Conservation (phyloP, 257 asterid species). For the Fraxinus quadrangulata region DNA sequence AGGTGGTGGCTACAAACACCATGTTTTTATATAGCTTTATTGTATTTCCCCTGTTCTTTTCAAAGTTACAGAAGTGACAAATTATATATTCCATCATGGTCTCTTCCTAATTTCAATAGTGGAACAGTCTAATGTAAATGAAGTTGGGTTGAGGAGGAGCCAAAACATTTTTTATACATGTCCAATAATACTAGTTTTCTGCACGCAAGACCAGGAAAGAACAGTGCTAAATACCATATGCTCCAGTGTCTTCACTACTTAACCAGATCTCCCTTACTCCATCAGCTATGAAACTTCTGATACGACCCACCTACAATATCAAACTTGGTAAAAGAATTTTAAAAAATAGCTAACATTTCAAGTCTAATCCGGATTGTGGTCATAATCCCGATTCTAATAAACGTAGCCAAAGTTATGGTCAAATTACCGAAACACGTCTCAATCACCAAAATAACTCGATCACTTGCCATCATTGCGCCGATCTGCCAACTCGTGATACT, state of each 20-base stretch:
- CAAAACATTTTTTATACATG: conserved; percentile 13
- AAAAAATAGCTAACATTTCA: conserved; percentile 11
- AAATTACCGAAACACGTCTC: too few relatives aligned
- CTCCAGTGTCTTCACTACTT: conserved; percentile 99
- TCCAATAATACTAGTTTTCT: conserved; percentile 9
- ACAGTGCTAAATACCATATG: conserved; percentile 64
- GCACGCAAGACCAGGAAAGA: too few relatives aligned
- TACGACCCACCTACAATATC: conserved; percentile 72
- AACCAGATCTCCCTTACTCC: conserved; percentile 98
- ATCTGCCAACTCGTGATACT: too few relatives aligned
- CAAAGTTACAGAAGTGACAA: background rate
- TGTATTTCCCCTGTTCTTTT: background rate
- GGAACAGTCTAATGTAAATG: background rate
- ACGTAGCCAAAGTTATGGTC: too few relatives aligned
- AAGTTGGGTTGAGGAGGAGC: background rate
- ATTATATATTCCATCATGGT: background rate
- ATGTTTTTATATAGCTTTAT: background rate
- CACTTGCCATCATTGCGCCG: too few relatives aligned
- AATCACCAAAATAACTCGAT: too few relatives aligned
- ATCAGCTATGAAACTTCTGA: conserved; percentile 79
- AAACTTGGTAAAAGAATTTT: conserved; percentile 12
- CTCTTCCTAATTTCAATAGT: background rate
- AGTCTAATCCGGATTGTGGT: background rate
- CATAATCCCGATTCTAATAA: too few relatives aligned
- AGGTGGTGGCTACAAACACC: background rate